Evolutionary conservation across 1,139 yeast species (phyloP), one percentile per base, ranked within the genome.

Genomic region (Debaryomyces nepalensis): DNA sequence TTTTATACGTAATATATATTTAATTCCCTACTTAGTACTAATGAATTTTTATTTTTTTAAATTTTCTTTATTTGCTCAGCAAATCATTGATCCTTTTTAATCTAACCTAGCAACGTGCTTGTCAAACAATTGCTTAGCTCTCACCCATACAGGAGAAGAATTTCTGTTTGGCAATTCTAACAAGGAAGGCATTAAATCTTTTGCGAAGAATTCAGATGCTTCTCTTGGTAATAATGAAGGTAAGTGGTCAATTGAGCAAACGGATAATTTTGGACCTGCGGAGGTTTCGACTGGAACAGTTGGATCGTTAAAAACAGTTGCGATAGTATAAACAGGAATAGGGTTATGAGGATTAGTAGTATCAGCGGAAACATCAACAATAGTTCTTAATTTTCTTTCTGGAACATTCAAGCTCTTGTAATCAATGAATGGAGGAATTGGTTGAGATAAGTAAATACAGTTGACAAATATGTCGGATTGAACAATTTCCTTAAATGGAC

Each of bases 281-380:
- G 84, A 74, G 33, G 93, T 83, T 50, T 82, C 79, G 35, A 91
- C 98, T 10, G 70, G 68, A 33, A 88, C 97, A 6, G 97, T 90
- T 53, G 99, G 99, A 54, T 87, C 81, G 52, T 81, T 79, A 71
- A 93, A 93, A 10, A 86, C 91, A 23, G 99, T 93, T 44, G 96
- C 95, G 53, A 88, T 75, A 24, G 81, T 75, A 68, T 93, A 95
- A 44, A 93, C 93, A 50, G 99, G 99, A 49, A 93, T 81, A 47
- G 99, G 99, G 71, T 93, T 93, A 74, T 90, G 95, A 47, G 98
- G 98, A 67, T 93, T 95, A 43, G 99, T 93, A 40, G 98, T 93
- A 69, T 95, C 99, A 45, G 99, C 99, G 44, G 97, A 88, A 44
- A 93, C 99, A 66, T 93, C 99, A 40, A 93, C 97, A 51, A 95